Evolutionary conservation across 805 yeast genomes (phyloP).

Genomic region (Myxozyma udenii): DNA sequence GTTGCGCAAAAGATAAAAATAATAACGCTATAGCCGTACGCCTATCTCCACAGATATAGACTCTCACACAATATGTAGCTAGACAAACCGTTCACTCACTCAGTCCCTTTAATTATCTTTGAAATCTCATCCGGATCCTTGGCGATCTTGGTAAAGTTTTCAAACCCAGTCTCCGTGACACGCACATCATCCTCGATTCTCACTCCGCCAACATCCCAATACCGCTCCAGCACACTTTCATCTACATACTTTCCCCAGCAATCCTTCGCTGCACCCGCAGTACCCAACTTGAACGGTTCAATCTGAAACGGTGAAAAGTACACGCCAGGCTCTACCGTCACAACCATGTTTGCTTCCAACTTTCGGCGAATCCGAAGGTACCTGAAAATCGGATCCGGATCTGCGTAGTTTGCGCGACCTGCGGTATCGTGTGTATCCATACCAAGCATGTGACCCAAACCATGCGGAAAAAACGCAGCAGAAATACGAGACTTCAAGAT

Average conservation of each 20-base stretch:
- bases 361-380: constrained; percentile 78
- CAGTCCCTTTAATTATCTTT: constrained; percentile 56
- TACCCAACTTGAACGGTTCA: constrained; percentile 49
- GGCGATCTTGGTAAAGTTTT: constrained; percentile 77
- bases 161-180: constrained; percentile 72
- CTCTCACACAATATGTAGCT: too few relatives aligned
- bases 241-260: constrained; percentile 53
- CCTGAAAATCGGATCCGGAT: constrained; percentile 69
- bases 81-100: too few relatives aligned
- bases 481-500: constrained; percentile 68
- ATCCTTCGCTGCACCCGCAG: constrained; percentile 40
- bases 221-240: constrained; percentile 62
- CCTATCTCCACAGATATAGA: too few relatives aligned
- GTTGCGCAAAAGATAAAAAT: too few relatives aligned
- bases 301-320: constrained; percentile 84
- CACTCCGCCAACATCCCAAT: constrained; percentile 93
- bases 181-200: constrained; percentile 92
- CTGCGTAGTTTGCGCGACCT: constrained; percentile 81
- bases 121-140: constrained; percentile 82
- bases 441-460: constrained; percentile 89
- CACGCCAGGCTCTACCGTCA: constrained; percentile 93
- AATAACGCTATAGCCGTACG: too few relatives aligned
- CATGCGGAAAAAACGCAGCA: constrained; percentile 88
- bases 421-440: constrained; percentile 97
- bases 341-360: constrained; percentile 72